Percentiles rank a stretch among this genome's conserved stretches.
phyloP scores from a whole-genome alignment of 257 asterid species.

The Cruciata laevipes region DNA sequence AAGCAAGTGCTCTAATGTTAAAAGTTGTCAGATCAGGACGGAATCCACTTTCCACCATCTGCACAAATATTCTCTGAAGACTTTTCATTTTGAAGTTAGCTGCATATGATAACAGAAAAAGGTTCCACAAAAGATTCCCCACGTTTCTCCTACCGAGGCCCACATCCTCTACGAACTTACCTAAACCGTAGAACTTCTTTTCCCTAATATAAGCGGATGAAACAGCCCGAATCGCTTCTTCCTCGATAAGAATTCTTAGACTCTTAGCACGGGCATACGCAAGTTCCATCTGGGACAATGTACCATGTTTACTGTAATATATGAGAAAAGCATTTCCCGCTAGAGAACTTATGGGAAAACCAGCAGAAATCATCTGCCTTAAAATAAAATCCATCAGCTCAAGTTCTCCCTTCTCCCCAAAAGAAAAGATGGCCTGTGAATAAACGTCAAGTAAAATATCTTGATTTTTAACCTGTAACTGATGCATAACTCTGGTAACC shows the following conservation, averaged over 20 bases:
- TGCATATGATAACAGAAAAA: constrained; percentile 77
- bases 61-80: constrained; percentile 77
- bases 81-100: constrained; percentile 91
- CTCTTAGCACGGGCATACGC: constrained; percentile 72
- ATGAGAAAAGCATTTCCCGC: constrained; percentile 74
- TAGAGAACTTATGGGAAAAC: constrained; percentile 52
- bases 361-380: constrained; percentile 65
- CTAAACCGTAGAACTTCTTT: constrained; percentile 54
- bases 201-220: constrained; percentile 63
- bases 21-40: constrained; percentile 74
- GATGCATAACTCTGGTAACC: constrained; percentile 43
- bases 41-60: constrained; percentile 84
- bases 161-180: constrained; percentile 62
- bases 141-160: constrained; percentile 86
- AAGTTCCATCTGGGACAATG: constrained; percentile 54
- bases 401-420: constrained; percentile 70
- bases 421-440: constrained; percentile 39
- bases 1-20: constrained; percentile 70
- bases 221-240: constrained; percentile 73
- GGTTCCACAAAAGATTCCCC: constrained; percentile 91
- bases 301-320: constrained; percentile 53
- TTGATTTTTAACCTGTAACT: constrained; percentile 37
- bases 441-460: constrained; percentile 30
- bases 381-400: constrained; percentile 61
- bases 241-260: constrained; percentile 85